These are phyloP conservation scores for Ogataea haglerorum DNA, from an alignment of 805 yeast genomes.

Conservation along the genomic window DNA sequence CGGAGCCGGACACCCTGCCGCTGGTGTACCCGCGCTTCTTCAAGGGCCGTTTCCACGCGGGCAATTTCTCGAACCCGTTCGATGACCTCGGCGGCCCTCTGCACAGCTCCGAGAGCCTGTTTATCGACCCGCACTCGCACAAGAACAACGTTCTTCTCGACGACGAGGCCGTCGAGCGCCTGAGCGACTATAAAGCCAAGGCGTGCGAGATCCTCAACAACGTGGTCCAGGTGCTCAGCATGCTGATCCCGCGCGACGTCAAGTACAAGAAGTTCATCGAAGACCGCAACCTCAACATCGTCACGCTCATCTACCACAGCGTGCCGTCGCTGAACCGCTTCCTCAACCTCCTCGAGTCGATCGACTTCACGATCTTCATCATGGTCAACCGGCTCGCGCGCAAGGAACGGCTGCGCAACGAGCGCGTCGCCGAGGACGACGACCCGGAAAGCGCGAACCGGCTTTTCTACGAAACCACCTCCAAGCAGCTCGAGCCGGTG, in stretches of 20 bases:
- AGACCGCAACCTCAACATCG: conserved; percentile 49
- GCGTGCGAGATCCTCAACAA: conserved; percentile 40
- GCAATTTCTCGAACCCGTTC: conserved; percentile 75
- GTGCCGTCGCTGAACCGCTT: conserved; percentile 47
- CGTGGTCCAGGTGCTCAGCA: conserved; percentile 39
- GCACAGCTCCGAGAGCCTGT: conserved; percentile 31
- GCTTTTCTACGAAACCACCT: conserved; percentile 33
- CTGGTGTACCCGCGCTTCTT: conserved; percentile 69
- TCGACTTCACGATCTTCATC: conserved; percentile 55
- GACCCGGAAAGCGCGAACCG: conserved; percentile 19
- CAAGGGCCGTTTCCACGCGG: conserved; percentile 65
- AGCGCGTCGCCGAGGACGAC: conserved; percentile 28
- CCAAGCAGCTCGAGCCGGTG: conserved; percentile 39
- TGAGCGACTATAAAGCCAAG: conserved; percentile 37
- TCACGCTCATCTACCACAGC: conserved; percentile 51
- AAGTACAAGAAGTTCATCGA: conserved; percentile 26
- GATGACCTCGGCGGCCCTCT: conserved; percentile 28
- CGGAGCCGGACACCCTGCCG: conserved; percentile 41
- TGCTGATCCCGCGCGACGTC: conserved; percentile 32
- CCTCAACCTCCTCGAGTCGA: conserved; percentile 53
- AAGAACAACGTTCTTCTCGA: conserved; percentile 45
- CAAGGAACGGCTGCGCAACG: conserved; percentile 14
- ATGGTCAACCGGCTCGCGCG: conserved; percentile 31
- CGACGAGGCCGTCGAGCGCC: conserved; percentile 40
- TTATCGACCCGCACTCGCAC: conserved; percentile 15